phyloP scores from a whole-genome alignment of 257 asterid genomes.

The Parsonsia alboflavescens region DNA sequence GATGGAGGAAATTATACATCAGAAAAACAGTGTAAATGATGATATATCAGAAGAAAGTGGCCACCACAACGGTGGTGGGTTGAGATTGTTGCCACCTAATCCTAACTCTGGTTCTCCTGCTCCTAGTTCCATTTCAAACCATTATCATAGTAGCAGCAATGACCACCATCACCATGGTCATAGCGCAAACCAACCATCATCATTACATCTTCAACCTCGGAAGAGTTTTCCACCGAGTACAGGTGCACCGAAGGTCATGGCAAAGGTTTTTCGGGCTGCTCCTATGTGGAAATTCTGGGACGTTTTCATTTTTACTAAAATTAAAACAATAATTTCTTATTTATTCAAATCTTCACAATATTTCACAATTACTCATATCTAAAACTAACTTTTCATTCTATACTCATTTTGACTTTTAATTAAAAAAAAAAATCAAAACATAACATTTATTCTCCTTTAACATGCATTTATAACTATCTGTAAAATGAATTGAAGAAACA shows the following conservation, averaged over 20 bases:
- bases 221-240: constrained; percentile 54
- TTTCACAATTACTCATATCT: too few species aligned
- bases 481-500: too few species aligned
- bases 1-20: constrained; percentile 73
- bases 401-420: too few species aligned
- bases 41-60: constrained; percentile 53
- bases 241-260: too few species aligned
- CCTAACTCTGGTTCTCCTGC: constrained; percentile 18
- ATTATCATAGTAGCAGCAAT: constrained; percentile 34
- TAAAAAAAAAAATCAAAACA: too few species aligned
- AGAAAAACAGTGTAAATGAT: constrained; percentile 79
- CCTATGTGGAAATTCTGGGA: constrained; percentile 85
- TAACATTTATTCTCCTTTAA: too few species aligned
- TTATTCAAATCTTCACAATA: too few species aligned
- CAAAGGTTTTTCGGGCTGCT: constrained; percentile 47
- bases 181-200: constrained; percentile 28
- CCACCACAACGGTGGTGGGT: constrained; percentile 17
- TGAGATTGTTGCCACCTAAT: constrained; percentile 41
- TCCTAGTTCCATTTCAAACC: constrained; percentile 37
- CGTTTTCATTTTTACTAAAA: too few species aligned
- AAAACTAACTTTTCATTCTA: too few species aligned
- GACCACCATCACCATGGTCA: constrained; percentile 14
- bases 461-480: too few species aligned
- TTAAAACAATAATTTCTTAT: too few species aligned
- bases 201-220: constrained; percentile 53